Percentiles rank a stretch among this genome's conserved stretches.
phyloP scores from a whole-genome alignment of 768 basidiomycete species.

The Suillus clintonianus region DNA sequence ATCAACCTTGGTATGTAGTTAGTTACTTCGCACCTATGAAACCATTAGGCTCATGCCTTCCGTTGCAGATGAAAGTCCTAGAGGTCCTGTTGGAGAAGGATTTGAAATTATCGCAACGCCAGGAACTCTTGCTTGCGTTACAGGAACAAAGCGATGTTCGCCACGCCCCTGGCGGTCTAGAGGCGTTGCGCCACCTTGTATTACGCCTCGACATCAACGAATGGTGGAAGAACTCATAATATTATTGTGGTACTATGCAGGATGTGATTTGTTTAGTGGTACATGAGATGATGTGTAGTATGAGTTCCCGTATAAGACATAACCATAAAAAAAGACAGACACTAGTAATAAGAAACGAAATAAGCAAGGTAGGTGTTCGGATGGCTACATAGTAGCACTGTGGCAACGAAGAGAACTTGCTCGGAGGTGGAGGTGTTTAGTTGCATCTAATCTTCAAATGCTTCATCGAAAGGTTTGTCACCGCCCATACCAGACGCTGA shows the following conservation, averaged over 20 bases:
- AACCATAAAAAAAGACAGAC: conserved; percentile 19
- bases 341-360: conserved; percentile 8
- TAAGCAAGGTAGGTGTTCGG: conserved; percentile 8
- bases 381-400: conserved; percentile 9
- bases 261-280: neutral
- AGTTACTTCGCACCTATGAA: neutral
- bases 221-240: conserved; percentile 50
- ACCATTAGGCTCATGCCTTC: conserved; percentile 1
- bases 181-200: conserved; percentile 56
- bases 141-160: conserved; percentile 31
- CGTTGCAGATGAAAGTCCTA: conserved; percentile 53
- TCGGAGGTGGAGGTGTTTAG: neutral
- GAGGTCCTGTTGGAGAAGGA: conserved; percentile 59
- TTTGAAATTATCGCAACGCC: conserved; percentile 16
- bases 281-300: conserved; percentile 1
- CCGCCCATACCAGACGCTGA: conserved; percentile 6
- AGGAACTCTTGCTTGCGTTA: conserved; percentile 24
- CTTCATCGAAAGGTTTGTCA: conserved; percentile 30
- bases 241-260: neutral
- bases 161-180: conserved; percentile 50
- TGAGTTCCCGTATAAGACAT: conserved; percentile 20
- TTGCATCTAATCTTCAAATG: conserved; percentile 33
- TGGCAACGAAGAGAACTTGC: conserved; percentile 3
- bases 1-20: conserved; percentile 52
- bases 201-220: conserved; percentile 53